Evolutionary conservation across 495 filamentous ascomycete species (phyloP).

Genomic region (Elasticomyces elasticus): DNA sequence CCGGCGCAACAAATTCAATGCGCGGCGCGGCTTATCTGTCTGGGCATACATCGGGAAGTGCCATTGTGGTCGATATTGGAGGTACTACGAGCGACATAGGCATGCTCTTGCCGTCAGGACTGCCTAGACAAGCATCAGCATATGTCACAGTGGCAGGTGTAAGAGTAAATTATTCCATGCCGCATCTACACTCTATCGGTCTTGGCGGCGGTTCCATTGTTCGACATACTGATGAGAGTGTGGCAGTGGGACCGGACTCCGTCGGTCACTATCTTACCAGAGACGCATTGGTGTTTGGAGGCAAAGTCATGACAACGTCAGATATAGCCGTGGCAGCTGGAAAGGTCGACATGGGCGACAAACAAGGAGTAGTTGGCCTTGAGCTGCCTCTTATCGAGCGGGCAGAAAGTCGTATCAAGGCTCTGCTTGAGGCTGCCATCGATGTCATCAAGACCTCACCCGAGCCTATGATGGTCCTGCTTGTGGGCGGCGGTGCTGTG

Average conservation of each 20-base stretch:
- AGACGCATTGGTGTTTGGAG: slow-evolving; percentile 43
- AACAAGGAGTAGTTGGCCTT: slow-evolving; percentile 21
- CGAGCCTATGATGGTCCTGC: slow-evolving; percentile 37
- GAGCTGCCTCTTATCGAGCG: slow-evolving; percentile 22
- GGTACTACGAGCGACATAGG: slow-evolving; percentile 49
- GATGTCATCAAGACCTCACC: slow-evolving; percentile 43
- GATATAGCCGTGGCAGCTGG: slow-evolving; percentile 39
- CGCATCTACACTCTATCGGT: slow-evolving; percentile 41
- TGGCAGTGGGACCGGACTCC: slow-evolving; percentile 45
- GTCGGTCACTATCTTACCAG: slow-evolving; percentile 43
- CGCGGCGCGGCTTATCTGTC: slow-evolving; percentile 40
- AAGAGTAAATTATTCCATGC: slow-evolving; percentile 44
- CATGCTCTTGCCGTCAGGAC: slow-evolving; percentile 42
- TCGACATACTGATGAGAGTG: slow-evolving; percentile 27
- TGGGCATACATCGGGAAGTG: slow-evolving; percentile 1
- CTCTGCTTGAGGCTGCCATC: slow-evolving; percentile 35
- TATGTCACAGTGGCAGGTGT: slow-evolving; percentile 44
- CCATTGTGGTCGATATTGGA: slow-evolving; percentile 42
- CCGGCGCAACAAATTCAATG: slow-evolving; percentile 46
- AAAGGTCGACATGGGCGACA: slow-evolving; percentile 34
- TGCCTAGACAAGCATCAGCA: slow-evolving; percentile 44
- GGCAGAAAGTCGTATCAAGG: slow-evolving; percentile 10
- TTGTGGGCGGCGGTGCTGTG: slow-evolving; percentile 35
- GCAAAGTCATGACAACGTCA: slow-evolving; percentile 40
- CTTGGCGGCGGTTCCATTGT: slow-evolving; percentile 47